Evolutionary conservation across 2,329 filamentous ascomycete species (phyloP), one percentile per base, ranked within the genome.

Genomic region (Hawksworthiomyces lignivorus): DNA sequence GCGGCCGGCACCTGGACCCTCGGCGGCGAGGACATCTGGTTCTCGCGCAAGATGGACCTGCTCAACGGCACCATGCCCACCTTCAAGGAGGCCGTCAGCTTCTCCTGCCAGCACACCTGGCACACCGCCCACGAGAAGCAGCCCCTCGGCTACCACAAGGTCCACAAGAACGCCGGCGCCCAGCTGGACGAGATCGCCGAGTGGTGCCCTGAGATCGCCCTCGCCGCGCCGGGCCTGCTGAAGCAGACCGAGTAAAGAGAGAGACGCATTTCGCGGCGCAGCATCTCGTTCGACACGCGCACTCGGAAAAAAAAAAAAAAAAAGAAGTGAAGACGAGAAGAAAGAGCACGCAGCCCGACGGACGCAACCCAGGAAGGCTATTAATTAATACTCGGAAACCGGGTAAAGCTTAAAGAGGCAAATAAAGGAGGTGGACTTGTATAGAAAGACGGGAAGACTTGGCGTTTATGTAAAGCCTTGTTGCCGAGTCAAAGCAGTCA

Each of bases 11-110:
- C 33, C 4, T 50, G 48, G 47, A 48, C 46, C 24, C 20, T 43
- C 10, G 50, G 48, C 30, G 52, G 51, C 38, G 53, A 55, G 45
- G 53, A 55, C 45, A 47, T 53, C 30, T 55, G 53, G 53, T 54
- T 55, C 39, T 51, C 45, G 14, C 40, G 34, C 31, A 48, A 49
- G 39, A 53, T 54, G 48, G 41, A 44, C 11, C 30, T 24, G 20
- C 45, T 44, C 17, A 48, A 49, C 19, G 53, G 20, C 5, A 33
- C 45, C 30, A 40, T 54, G 37, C 52, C 53, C n/a, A 34, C 37
- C 14, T 38, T 41, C 9, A 30, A 44, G 11, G 24, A 31, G 12
- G 51, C 49, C 11, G n/a, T 48, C 14, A 37, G 42, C 3, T 55
- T 55, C 35, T 40, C 53, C 7, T 48, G 43, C 48, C 48, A 54